Conservation (phyloP, 1,139 yeast genomes). For the Candida sojae region DNA sequence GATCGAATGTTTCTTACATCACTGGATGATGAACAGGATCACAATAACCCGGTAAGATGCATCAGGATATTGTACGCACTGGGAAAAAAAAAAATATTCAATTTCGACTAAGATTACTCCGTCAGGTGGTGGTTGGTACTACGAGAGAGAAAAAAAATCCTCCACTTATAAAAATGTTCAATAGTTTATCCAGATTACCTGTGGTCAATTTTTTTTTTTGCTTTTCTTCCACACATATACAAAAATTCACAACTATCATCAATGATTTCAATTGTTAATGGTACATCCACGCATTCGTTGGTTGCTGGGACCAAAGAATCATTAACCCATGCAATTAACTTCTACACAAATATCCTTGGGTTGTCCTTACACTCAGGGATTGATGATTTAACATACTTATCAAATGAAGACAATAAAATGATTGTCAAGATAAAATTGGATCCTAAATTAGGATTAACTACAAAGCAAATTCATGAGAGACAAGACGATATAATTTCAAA, state of each 20-base stretch:
- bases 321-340: conserved; percentile 39
- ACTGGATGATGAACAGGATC: no score
- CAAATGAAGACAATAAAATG: conserved; percentile 32
- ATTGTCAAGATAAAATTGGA: conserved; percentile 29
- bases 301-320: conserved; percentile 40
- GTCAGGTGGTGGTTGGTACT: not conserved
- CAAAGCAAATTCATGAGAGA: conserved; percentile 26
- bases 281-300: conserved; percentile 48
- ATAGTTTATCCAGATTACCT: no score
- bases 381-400: conserved; percentile 27
- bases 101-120: not conserved
- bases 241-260: no score
- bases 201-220: no score
- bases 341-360: conserved; percentile 50
- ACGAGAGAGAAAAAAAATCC: not conserved
- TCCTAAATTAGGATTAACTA: conserved; percentile 26
- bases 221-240: not conserved
- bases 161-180: not conserved
- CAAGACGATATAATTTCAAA: conserved; percentile 25
- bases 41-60: no score
- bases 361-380: conserved; percentile 33
- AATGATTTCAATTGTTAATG: conserved; percentile 45
- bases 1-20: no score
- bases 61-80: no score
- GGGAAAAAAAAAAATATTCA: not conserved